phyloP scores from a whole-genome alignment of 352 stramenopile species.

The Phytopythium chamaehyphon region DNA sequence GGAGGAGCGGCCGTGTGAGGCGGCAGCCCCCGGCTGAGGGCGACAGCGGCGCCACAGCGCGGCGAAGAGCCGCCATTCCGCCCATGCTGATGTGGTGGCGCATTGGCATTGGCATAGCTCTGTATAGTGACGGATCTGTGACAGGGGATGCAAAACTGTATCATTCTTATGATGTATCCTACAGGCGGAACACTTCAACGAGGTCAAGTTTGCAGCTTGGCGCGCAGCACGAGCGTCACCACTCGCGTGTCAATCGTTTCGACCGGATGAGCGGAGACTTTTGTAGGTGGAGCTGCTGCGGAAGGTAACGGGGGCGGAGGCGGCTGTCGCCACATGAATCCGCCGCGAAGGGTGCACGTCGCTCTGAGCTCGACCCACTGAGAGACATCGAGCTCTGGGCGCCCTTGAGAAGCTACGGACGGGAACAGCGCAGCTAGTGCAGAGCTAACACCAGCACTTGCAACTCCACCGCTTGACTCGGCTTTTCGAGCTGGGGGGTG shows the following conservation, averaged over 20 bases:
- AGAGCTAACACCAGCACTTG: background rate
- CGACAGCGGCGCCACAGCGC: background rate
- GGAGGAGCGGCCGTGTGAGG: slow-evolving; percentile 6
- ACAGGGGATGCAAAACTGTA: slow-evolving; percentile 4
- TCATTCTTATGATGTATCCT: slow-evolving; percentile 1
- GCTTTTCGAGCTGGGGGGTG: slow-evolving; percentile 11
- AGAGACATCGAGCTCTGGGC: slow-evolving; percentile 24
- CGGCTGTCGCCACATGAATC: slow-evolving; percentile 27
- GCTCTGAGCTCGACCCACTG: slow-evolving; percentile 42
- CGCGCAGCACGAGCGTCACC: slow-evolving; percentile 2
- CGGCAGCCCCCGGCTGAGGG: no score
- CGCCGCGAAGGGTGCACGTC: slow-evolving; percentile 35
- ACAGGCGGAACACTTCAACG: background rate
- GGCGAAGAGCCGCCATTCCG: background rate
- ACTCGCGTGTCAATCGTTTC: slow-evolving; percentile 5
- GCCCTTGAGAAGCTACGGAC: slow-evolving; percentile 1
- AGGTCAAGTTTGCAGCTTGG: slow-evolving; percentile 1
- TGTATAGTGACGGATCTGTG: no score
- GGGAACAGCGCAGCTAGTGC: background rate
- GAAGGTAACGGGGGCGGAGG: slow-evolving; percentile 4
- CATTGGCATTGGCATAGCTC: background rate
- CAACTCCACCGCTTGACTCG: background rate
- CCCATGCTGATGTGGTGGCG: no score
- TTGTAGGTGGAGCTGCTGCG: background rate
- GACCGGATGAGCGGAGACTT: background rate